Percentiles rank a stretch among this genome's conserved stretches.
phyloP scores from a whole-genome alignment of 805 yeast genomes.

The Candida hungchunana region DNA sequence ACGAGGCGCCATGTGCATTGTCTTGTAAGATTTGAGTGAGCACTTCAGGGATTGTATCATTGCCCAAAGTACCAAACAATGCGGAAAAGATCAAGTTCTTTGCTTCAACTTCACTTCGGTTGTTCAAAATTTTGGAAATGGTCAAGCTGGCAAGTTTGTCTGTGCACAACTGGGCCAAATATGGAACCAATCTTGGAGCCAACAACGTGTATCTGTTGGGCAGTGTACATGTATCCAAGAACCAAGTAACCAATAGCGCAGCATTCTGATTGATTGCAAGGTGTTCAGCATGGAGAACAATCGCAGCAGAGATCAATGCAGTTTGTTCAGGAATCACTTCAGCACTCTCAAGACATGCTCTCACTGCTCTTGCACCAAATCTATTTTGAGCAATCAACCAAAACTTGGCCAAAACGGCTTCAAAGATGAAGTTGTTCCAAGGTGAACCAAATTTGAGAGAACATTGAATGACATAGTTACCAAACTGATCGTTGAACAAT shows the following conservation, averaged over 20 bases:
- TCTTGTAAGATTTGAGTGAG: slow-evolving; percentile 64
- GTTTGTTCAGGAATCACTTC: slow-evolving; percentile 64
- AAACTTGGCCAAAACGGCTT: slow-evolving; percentile 72
- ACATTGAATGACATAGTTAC: slow-evolving; percentile 93
- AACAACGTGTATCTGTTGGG: slow-evolving; percentile 64
- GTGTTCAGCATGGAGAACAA: slow-evolving; percentile 72
- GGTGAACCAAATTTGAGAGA: slow-evolving; percentile 88
- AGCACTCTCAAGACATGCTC: slow-evolving; percentile 87
- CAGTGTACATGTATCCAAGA: slow-evolving; percentile 74
- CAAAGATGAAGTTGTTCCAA: slow-evolving; percentile 85
- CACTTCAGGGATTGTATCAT: slow-evolving; percentile 33
- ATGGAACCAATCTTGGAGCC: slow-evolving; percentile 56
- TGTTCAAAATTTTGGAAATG: slow-evolving; percentile 70
- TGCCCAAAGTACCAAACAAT: slow-evolving; percentile 52
- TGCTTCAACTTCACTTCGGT: slow-evolving; percentile 59
- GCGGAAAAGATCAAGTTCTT: slow-evolving; percentile 57
- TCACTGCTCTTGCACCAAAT: slow-evolving; percentile 91
- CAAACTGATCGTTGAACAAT: slow-evolving; percentile 90
- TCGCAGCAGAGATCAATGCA: slow-evolving; percentile 67
- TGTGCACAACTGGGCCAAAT: slow-evolving; percentile 59
- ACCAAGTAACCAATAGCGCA: slow-evolving; percentile 87
- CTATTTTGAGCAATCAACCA: slow-evolving; percentile 80
- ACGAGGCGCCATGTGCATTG: slow-evolving; percentile 64
- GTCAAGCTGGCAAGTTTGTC: slow-evolving; percentile 86
- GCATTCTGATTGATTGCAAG: slow-evolving; percentile 85